A percentile compares a stretch with the other conserved stretches of the same genome.
These are phyloP conservation scores for Orobanche coerulescens DNA, from an alignment of 257 asterid genomes.

Conservation along the genomic window DNA sequence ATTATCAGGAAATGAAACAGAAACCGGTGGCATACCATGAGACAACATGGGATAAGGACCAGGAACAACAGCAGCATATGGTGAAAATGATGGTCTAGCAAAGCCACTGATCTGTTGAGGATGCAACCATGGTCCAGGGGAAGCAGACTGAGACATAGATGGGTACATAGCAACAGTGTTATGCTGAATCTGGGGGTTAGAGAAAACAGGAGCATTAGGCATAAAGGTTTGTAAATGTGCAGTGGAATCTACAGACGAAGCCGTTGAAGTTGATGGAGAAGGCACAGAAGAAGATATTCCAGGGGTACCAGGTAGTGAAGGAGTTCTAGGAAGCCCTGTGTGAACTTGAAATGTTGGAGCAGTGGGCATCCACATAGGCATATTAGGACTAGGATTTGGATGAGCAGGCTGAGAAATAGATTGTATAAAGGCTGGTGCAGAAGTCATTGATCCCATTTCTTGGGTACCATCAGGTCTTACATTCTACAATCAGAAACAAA, in stretches of 20 bases:
- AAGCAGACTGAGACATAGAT: slow-evolving; percentile 41
- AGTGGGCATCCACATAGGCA: slow-evolving; percentile 41
- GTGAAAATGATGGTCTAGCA: slow-evolving; percentile 65
- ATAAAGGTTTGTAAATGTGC: slow-evolving; percentile 32
- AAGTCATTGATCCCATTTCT: slow-evolving; percentile 34
- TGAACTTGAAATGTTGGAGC: slow-evolving; percentile 51
- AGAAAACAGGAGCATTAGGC: slow-evolving; percentile 36
- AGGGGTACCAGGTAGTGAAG: slow-evolving; percentile 47
- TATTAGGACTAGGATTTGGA: slow-evolving; percentile 42
- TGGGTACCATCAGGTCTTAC: slow-evolving; percentile 39
- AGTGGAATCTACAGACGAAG: slow-evolving; percentile 37
- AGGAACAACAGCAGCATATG: slow-evolving; percentile 48
- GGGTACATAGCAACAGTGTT: slow-evolving; percentile 46
- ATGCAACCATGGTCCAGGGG: slow-evolving; percentile 81
- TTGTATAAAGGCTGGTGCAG: slow-evolving; percentile 40
- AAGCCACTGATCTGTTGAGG: slow-evolving; percentile 55
- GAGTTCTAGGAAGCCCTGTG: slow-evolving; percentile 43
- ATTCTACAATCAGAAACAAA: slow-evolving; percentile 37
- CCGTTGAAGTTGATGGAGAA: slow-evolving; percentile 37
- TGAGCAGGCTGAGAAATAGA: slow-evolving; percentile 40
- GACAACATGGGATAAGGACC: slow-evolving; percentile 51
- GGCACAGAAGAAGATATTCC: slow-evolving; percentile 48
- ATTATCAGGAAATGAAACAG: slow-evolving; percentile 50
- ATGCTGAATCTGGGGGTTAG: slow-evolving; percentile 52
- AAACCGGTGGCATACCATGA: slow-evolving; percentile 36